Evolutionary conservation across 257 asterid species (phyloP).

Genomic region (Pogostemon cablin): DNA sequence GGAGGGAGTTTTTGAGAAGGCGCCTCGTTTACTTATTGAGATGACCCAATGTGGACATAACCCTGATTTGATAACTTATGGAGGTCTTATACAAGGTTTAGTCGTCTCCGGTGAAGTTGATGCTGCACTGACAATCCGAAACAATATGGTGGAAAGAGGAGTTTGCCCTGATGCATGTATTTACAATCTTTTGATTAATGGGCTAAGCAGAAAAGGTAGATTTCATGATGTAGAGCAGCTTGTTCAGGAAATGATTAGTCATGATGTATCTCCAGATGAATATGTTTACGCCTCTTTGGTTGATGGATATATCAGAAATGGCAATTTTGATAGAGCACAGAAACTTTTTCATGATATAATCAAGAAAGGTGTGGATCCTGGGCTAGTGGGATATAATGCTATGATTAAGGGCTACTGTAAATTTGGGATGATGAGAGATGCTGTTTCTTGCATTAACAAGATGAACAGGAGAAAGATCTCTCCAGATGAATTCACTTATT

Average conservation of each 20-base stretch:
- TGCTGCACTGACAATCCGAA: slow-evolving; percentile 67
- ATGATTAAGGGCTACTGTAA: slow-evolving; percentile 91
- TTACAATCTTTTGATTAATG: slow-evolving; percentile 80
- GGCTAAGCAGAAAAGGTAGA: slow-evolving; percentile 68
- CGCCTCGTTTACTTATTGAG: slow-evolving; percentile 62
- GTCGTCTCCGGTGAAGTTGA: slow-evolving; percentile 76
- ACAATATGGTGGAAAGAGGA: slow-evolving; percentile 73
- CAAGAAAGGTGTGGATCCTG: slow-evolving; percentile 59
- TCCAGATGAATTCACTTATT: slow-evolving; percentile 80
- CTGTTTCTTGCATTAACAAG: slow-evolving; percentile 55
- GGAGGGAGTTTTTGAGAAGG: slow-evolving; percentile 70
- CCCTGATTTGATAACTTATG: slow-evolving; percentile 76
- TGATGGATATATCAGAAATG: slow-evolving; percentile 76
- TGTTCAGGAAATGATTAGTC: slow-evolving; percentile 69
- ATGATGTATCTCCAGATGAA: slow-evolving; percentile 61
- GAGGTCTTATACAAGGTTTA: slow-evolving; percentile 77
- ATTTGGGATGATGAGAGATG: slow-evolving; percentile 71
- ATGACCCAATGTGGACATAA: slow-evolving; percentile 71
- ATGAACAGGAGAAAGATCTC: slow-evolving; percentile 53
- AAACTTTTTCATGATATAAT: slow-evolving; percentile 56
- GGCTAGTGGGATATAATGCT: slow-evolving; percentile 79
- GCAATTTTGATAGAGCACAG: slow-evolving; percentile 67
- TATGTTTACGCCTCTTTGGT: slow-evolving; percentile 77
- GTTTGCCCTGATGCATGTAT: slow-evolving; percentile 71
- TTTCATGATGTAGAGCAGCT: slow-evolving; percentile 64